Base-by-base conservation (phyloP, 768 basidiomycete species). In the Termitomyces titanicus region DNA sequence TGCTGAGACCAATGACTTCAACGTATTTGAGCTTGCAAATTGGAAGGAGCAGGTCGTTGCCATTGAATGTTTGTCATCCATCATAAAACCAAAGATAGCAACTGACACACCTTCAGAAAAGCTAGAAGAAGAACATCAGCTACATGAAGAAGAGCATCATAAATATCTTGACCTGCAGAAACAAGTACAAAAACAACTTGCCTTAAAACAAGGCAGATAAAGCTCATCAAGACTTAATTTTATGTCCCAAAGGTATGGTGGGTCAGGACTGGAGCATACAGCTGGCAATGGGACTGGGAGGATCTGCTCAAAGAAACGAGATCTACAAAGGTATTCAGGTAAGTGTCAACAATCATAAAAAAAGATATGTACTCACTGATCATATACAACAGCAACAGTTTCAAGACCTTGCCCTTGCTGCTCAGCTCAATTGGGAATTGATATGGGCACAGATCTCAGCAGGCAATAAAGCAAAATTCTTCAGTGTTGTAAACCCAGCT, bases 391-490 rank as follows among this genome's bases (percentile, higher is more conserved):
- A 48, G 53, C 4, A 12, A 8, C 44, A 54, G 18, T 25, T 54
- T 9, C 12, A 8, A 8, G 46, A 54, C 11, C 18, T 54, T 13
- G 15, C 53, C 13, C 29, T 54, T 0, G 27, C 25, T 8, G 49
- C 25, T 3, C 22, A 50, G 24, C 38, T 51, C 17, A 20, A 25
- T 8, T 49, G 35, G 47, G 33, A 37, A 0, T 1, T 3, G 8
- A 20, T 17, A 11, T 64, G 63, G 62, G 40, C 34, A 8, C 27
- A 55, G 15, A 63, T 63, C 17, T 39, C 60, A 9, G 46, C 47
- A 2, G 47, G 47, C 40, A 54, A 59, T 10, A 61, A 61, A 34
- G 60, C 51, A 8, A 51, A 61, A 51, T 54, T 61, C 22, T 61
- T 53, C 43, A 15, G 49, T 13, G 52, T 59, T 29, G 62, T 63